Percentiles rank a stretch among this genome's conserved stretches.
Conservation (phyloP, 2,329 filamentous ascomycete genomes). For the Arthroderma sp. region DNA sequence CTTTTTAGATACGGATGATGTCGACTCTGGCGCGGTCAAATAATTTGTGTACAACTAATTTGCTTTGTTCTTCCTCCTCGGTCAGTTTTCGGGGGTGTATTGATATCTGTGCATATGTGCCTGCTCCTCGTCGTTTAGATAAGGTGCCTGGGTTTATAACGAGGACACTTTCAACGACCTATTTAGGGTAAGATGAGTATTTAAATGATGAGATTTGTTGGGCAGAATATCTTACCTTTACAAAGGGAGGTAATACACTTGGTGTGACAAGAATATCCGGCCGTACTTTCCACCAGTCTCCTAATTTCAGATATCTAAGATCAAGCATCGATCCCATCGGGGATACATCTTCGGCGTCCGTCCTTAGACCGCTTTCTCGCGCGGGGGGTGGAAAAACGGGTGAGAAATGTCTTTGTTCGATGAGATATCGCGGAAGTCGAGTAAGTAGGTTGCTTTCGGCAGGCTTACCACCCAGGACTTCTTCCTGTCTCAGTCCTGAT, state of each 20-base stretch:
- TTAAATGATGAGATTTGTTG: constrained; percentile 3
- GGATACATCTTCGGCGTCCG: constrained; percentile 45
- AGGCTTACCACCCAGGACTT: constrained; percentile 47
- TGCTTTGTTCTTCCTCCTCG: constrained; percentile 44
- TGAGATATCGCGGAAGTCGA: constrained; percentile 60
- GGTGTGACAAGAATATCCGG: constrained; percentile 78
- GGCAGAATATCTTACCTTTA: constrained; percentile 50
- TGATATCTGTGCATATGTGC: constrained; percentile 71
- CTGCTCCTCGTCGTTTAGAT: constrained; percentile 70
- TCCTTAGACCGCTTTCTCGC: constrained; percentile 52
- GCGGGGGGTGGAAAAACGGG: constrained; percentile 74
- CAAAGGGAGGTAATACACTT: constrained; percentile 71
- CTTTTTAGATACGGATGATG: constrained; percentile 58
- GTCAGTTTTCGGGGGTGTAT: constrained; percentile 52
- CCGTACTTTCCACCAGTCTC: constrained; percentile 74
- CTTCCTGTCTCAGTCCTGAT: constrained; percentile 65
- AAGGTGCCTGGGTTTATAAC: constrained; percentile 82
- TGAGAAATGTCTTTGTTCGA: constrained; percentile 85
- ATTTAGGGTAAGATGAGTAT: constrained; percentile 10
- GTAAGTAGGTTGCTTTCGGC: constrained; percentile 50
- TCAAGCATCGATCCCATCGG: constrained; percentile 70
- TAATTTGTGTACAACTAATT: constrained; percentile 57
- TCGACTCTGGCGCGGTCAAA: constrained; percentile 78
- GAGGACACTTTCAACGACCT: constrained; percentile 85
- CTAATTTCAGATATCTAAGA: constrained; percentile 69